Conservation (phyloP, 2,329 filamentous ascomycete genomes). For the Fusarium papillatum region DNA sequence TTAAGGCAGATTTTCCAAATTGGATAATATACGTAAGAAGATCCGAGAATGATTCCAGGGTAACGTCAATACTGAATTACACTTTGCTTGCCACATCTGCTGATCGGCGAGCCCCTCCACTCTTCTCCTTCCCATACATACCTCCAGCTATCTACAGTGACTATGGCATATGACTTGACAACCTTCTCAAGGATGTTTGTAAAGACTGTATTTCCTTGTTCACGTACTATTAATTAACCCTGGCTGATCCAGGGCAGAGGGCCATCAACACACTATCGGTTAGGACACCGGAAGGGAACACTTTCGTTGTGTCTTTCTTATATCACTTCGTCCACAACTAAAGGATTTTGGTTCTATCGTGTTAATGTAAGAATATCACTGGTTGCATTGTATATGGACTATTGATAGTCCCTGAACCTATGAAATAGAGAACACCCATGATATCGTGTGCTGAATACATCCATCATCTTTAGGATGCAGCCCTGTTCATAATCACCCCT, state of each 20-base stretch:
- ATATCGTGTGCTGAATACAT: not conserved
- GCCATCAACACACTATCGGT: not conserved
- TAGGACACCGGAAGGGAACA: not conserved
- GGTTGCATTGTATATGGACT: not conserved
- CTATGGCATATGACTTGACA: not conserved
- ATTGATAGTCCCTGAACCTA: not conserved
- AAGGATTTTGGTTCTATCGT: not conserved
- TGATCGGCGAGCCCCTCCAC: not conserved
- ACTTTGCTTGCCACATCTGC: not conserved
- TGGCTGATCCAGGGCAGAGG: not conserved
- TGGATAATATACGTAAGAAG: not conserved
- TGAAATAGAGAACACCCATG: not conserved
- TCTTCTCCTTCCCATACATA: not conserved
- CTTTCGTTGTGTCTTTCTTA: not conserved
- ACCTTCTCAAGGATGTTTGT: no score
- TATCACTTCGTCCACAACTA: not conserved
- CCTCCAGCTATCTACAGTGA: not conserved
- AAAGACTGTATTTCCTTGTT: not conserved
- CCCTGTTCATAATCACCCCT: slow-evolving; percentile 24
- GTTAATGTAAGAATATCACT: not conserved
- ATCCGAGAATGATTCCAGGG: not conserved
- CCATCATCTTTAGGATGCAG: not conserved
- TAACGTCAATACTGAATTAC: not conserved
- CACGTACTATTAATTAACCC: not conserved
- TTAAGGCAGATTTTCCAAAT: not conserved